Evolutionary conservation across 768 basidiomycete species (phyloP).

Genomic region (Suillus hirtellus): DNA sequence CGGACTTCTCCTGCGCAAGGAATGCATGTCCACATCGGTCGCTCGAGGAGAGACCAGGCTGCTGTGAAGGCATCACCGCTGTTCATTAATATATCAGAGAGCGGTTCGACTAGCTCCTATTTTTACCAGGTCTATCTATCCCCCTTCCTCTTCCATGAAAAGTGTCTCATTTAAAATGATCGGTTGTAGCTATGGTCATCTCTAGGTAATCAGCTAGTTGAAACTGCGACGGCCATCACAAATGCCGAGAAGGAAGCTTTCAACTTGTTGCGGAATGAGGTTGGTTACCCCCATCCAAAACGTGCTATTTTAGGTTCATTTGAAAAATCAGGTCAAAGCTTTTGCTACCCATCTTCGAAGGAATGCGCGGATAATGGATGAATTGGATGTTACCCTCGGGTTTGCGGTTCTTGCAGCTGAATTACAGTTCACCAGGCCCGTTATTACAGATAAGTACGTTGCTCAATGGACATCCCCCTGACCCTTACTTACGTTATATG

Average conservation of each 20-base stretch:
- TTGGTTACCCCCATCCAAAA: constrained; percentile 22
- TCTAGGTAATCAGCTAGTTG: constrained; percentile 67
- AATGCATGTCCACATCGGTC: constrained; percentile 72
- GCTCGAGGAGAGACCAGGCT: constrained; percentile 59
- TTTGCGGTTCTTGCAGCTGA: constrained; percentile 83
- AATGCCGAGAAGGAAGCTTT: constrained; percentile 74
- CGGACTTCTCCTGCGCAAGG: constrained; percentile 69
- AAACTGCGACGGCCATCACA: constrained; percentile 52
- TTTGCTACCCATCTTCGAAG: constrained; percentile 57
- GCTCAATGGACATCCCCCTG: background rate
- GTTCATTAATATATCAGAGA: constrained; percentile 65
- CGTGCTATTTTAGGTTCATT: constrained; percentile 9
- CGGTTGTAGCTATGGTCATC: constrained; percentile 65
- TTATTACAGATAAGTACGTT: constrained; percentile 67
- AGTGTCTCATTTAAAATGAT: background rate
- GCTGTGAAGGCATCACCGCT: constrained; percentile 46
- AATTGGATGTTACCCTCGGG: constrained; percentile 80
- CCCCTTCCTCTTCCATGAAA: constrained; percentile 2
- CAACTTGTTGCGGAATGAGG: constrained; percentile 66
- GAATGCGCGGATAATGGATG: constrained; percentile 80
- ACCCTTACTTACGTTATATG: constrained; percentile 5
- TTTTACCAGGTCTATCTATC: constrained; percentile 54
- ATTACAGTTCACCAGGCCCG: constrained; percentile 73
- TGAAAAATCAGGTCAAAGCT: constrained; percentile 55
- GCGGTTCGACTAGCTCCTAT: constrained; percentile 63